Evolutionary conservation across 495 filamentous ascomycete genomes (phyloP), one percentile per base, ranked within the genome.

Genomic region (Cercophora newfieldiana): DNA sequence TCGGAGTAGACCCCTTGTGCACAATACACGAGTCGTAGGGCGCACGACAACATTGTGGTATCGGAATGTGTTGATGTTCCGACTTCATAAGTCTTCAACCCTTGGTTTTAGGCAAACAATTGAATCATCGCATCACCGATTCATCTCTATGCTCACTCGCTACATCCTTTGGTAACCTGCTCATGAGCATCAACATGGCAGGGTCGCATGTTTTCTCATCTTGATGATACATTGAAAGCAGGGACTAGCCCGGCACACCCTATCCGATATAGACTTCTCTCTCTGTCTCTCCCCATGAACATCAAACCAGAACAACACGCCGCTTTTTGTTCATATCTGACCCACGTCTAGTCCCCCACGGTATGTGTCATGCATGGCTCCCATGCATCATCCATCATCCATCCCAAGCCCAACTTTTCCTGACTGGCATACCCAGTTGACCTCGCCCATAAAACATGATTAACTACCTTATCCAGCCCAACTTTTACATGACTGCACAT

Each of bases 401-500:
- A 33, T 14, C 12, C 10, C 37, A 8, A 44, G 18, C 37, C 3
- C 10, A 14, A 8, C 30, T 16, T 44, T 14, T 44, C 37, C 37
- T 44, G 37, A 44, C 37, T 14, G 10, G 37, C 3, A 16, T 44
- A 44, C 37, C 37, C 37, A 44, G 37, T 44, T 8, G 12, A 2
- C 37, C 3, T 16, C 37, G 37, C 10, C 10, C 37, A 16, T 44
- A 44, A 44, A 44, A 8, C 37, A 44, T 44, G 37, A 44, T 44
- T 44, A 44, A 8, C 37, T 14, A 8, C 10, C 4, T 14, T 44
- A 44, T 44, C 37, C 37, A 44, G 37, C 37, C 12, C 37, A 16
- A 2, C 37, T 8, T 44, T 77, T 65, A 97, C 93, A 96, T 96
- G 57, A 97, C 78, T 33, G 86, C 77, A 76, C 94, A 97, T 61